These are phyloP conservation scores for Penicillium pulvis DNA, from an alignment of 495 filamentous ascomycete genomes.

Conservation along the genomic window DNA sequence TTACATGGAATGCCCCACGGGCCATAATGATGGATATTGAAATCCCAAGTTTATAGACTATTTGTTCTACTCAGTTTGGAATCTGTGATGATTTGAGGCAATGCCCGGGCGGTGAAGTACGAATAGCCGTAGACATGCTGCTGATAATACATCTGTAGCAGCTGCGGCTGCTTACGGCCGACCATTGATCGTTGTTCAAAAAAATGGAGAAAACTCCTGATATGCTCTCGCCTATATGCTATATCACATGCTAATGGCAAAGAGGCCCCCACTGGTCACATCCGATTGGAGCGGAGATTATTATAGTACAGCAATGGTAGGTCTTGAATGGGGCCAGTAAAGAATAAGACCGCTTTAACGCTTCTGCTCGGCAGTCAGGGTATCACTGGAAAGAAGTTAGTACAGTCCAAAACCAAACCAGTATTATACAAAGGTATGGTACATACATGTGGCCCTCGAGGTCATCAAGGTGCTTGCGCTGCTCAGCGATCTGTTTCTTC, in stretches of 20 bases:
- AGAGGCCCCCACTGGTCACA: not conserved
- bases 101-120: no score
- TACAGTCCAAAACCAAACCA: not conserved
- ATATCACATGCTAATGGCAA: slow-evolving; percentile 2
- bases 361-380: slow-evolving; percentile 25
- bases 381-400: slow-evolving; percentile 21
- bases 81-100: no score
- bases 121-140: no score
- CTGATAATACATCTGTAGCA: not conserved
- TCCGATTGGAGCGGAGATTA: slow-evolving; percentile 4
- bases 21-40: no score
- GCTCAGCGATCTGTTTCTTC: slow-evolving; percentile 74
- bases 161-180: not conserved
- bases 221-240: slow-evolving; percentile 16
- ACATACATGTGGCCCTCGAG: slow-evolving; percentile 79
- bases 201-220: slow-evolving; percentile 15
- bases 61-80: no score
- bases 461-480: slow-evolving; percentile 79
- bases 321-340: not conserved
- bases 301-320: slow-evolving; percentile 5
- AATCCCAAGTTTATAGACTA: no score
- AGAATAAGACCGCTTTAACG: not conserved
- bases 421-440: not conserved
- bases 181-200: not conserved
- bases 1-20: no score